phyloP scores from a whole-genome alignment of 148 eudicot genomes.

The Rhododendron molle region DNA sequence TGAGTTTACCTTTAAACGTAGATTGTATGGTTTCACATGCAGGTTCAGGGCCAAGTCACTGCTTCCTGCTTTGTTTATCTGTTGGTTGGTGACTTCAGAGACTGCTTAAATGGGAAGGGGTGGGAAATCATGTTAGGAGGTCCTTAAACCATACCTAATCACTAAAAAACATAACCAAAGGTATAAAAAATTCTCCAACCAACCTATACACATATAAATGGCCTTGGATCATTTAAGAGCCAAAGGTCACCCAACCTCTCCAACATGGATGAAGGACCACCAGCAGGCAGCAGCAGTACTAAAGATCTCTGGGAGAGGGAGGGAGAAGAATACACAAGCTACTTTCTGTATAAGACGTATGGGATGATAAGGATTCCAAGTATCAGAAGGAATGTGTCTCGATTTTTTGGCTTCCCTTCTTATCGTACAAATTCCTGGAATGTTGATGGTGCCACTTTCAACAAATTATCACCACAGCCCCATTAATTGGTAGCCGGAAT shows the following conservation, averaged over 20 bases:
- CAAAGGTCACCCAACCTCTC: conserved; percentile 1
- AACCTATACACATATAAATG: background rate
- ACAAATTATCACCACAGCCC: conserved; percentile 13
- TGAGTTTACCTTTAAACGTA: background rate
- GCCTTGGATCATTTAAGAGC: background rate
- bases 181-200: background rate
- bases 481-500: background rate
- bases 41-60: background rate
- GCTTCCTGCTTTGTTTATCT: background rate
- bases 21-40: background rate
- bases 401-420: background rate
- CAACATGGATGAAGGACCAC: conserved; percentile 14
- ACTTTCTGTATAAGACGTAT: background rate
- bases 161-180: background rate
- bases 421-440: conserved; percentile 15
- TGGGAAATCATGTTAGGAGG: background rate
- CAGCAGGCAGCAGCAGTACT: background rate
- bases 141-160: background rate
- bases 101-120: background rate
- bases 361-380: conserved; percentile 6
- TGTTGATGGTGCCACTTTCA: background rate
- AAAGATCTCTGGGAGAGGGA: background rate
- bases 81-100: background rate
- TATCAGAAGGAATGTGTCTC: background rate
- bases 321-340: conserved; percentile 1